Conservation (phyloP, 805 yeast genomes). For the Pichia nakasei region DNA sequence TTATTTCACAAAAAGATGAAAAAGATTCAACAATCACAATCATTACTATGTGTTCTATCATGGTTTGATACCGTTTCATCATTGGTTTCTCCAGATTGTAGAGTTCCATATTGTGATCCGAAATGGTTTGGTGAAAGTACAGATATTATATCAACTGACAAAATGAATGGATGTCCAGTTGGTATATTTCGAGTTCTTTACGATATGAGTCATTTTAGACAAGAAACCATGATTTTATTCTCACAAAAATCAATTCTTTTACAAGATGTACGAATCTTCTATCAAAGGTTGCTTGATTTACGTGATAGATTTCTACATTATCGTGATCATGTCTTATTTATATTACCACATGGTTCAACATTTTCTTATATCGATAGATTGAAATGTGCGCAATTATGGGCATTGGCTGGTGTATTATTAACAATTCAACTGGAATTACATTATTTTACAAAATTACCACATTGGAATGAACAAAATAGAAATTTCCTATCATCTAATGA, state of each 20-base stretch:
- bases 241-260: background rate
- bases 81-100: conserved; percentile 46
- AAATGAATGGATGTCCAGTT: conserved; percentile 55
- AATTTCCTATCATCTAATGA: background rate
- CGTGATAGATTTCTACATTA: conserved; percentile 26
- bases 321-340: conserved; percentile 36
- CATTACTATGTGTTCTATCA: conserved; percentile 41
- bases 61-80: conserved; percentile 56
- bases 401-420: conserved; percentile 26
- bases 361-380: conserved; percentile 33
- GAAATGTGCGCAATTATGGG: conserved; percentile 51
- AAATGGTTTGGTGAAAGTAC: conserved; percentile 42
- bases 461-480: conserved; percentile 2
- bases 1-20: conserved; percentile 35
- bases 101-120: conserved; percentile 44
- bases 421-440: conserved; percentile 7
- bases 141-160: conserved; percentile 38
- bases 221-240: conserved; percentile 2
- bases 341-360: conserved; percentile 15
- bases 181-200: conserved; percentile 40
- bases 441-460: conserved; percentile 3
- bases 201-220: conserved; percentile 3
- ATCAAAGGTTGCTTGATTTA: conserved; percentile 3
- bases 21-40: conserved; percentile 40
- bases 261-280: background rate